Evolutionary conservation across 176 grass and related monocot genomes (phyloP), one percentile per base, ranked within the genome.

Genomic region (Zea mays): DNA sequence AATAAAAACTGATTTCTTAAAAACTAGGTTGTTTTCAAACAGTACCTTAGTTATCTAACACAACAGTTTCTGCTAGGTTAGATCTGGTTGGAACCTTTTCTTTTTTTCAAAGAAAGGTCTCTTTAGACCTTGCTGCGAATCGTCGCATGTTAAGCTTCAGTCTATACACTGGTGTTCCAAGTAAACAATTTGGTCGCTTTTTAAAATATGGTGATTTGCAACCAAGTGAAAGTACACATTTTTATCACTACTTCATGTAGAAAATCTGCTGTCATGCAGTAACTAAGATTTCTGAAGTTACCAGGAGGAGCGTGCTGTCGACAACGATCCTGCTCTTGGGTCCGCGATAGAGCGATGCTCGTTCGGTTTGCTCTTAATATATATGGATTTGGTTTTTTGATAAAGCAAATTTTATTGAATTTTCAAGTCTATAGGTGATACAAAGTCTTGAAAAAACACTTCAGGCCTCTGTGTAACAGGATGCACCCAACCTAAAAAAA

Each of bases 251-350:
- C 37, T 78, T 67, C 59, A 42, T 59, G 34, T 8, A 44, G 10
- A 47, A 47, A 42, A 59, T 58, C 34, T 13, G 40, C 63, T 0
- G 47, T 17, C 17, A 10, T 38, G 8, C 66, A 77, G 4, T 54
- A 45, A 63, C 81, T 83, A 81, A 91, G 44, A 52, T 78, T 84
- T 86, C 85, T 90, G 74, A 85, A 95, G 96, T 95, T 95, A 40
- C 44, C 90, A 94, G 96, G 87, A 92, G 96, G 83, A 86, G 77
- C 75, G 71, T 85, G 41, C 67, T 99, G 57, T 83, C 87, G 41
- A 76, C 85, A 61, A 36, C 27, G 27, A 27, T 27, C 27, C 27
- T 27, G 27, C 27, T 27, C 27, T 27, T 27, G 27, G 27, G 1
- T 27, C 27, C 27, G 27, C 27, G 27, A 27, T 1, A 27, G 1